A percentile compares a stretch with the other conserved stretches of the same genome.
phyloP scores from a whole-genome alignment of 768 basidiomycete species.

The Psilocybe tampanensis region DNA sequence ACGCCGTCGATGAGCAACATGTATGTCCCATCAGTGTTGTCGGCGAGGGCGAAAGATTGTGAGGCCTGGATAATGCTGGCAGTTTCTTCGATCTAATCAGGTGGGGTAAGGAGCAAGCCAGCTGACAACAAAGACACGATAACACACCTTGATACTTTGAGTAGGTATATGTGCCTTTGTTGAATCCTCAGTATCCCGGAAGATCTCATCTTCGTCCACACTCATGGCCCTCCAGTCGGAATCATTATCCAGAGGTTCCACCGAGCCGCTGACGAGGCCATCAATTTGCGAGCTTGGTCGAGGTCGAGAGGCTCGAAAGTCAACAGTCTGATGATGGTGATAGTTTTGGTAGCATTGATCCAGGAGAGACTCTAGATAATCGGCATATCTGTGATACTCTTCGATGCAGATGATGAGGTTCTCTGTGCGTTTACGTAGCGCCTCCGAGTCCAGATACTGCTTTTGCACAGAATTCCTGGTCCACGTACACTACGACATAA shows the following conservation, averaged over 20 bases:
- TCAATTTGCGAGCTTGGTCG: conserved; percentile 21
- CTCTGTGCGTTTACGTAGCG: conserved; percentile 41
- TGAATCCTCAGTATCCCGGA: conserved; percentile 22
- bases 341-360: conserved; percentile 44
- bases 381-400: conserved; percentile 42
- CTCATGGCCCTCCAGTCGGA: conserved; percentile 13
- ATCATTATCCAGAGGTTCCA: conserved; percentile 19
- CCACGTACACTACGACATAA: conserved; percentile 55
- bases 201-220: conserved; percentile 24
- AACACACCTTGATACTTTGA: conserved; percentile 38
- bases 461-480: conserved; percentile 43
- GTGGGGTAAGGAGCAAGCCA: not conserved
- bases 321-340: conserved; percentile 13
- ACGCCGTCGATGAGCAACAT: conserved; percentile 43
- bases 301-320: conserved; percentile 26
- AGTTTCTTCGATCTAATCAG: conserved; percentile 40
- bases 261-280: conserved; percentile 10
- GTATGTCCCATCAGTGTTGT: conserved; percentile 40
- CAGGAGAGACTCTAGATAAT: conserved; percentile 43
- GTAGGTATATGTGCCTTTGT: conserved; percentile 44
- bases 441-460: conserved; percentile 48
- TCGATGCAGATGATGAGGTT: conserved; percentile 37
- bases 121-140: not conserved
- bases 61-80: conserved; percentile 31
- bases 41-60: conserved; percentile 40